Base-by-base conservation (phyloP, 805 yeast genomes). In the Metschnikowia similis region DNA sequence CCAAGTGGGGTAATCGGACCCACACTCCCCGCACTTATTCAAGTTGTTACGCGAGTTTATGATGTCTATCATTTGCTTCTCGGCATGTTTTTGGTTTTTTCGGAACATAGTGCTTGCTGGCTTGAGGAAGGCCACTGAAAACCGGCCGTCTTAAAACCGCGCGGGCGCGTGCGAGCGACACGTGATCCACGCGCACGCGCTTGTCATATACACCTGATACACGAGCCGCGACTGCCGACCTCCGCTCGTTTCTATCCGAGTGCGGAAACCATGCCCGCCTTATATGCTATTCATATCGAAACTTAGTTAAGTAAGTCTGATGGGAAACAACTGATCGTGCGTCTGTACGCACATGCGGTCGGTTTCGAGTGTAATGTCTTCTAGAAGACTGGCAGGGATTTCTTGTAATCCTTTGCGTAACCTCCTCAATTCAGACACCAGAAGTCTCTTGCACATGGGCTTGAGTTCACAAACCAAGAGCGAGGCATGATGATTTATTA, bases 11-110 rank as follows among this genome's bases (percentile, higher is more conserved):
- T 77, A 83, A 4, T 78, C 62, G 5, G 81, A 69, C 2, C 80
- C 79, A 68, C 96, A 88, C 63, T 88, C 96, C 35, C 90, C 95
- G 66, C 96, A 88, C 62, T 75, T 80, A 65, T 86, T 87, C 43
- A 72, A 69, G 62, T 87, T 88, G 14, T 67, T 81, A 10, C 79
- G 70, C 39, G 71, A 62, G 60, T 85, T 85, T 56, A 87, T 74
- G 50, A 87, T 65, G 35, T 79, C 83, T 47, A 82, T 76, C 56
- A 88, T 71, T 56, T 77, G 79, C 41, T 69, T 69, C 59, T 81
- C 85, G 9, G 68, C 55, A 17, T 74, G 65, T 51, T 74, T 69
- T 53, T 76, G 79, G 41, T 66, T 66, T 45, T 70, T 70, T 49
- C 69, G 71, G 37, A 70, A 67, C 68, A 67, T 66, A 29, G 28